Evolutionary conservation across 2,329 filamentous ascomycete species (phyloP).

Genomic region (Xylariaceae sp.): DNA sequence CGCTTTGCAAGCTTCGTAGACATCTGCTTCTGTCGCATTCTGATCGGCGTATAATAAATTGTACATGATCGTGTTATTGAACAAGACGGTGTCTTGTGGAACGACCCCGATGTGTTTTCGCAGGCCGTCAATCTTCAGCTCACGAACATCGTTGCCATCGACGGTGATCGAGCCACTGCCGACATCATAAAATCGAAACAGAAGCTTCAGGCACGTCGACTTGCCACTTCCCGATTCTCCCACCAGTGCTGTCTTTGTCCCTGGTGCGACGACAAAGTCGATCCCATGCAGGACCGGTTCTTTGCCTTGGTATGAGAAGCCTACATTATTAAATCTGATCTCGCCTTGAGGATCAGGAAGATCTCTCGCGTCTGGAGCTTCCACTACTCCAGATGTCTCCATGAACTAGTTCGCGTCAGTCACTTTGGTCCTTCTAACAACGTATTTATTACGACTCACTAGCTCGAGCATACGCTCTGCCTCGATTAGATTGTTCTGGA

Average conservation of each 20-base stretch:
- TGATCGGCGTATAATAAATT: constrained; percentile 55
- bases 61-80: constrained; percentile 56
- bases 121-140: constrained; percentile 37
- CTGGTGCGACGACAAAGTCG: constrained; percentile 37
- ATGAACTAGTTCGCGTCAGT: constrained; percentile 30
- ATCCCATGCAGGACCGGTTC: constrained; percentile 35
- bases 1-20: constrained; percentile 49
- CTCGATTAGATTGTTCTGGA: constrained; percentile 42
- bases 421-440: too few species aligned
- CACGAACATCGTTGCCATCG: constrained; percentile 53
- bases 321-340: constrained; percentile 38
- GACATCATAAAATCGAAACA: constrained; percentile 57
- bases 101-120: constrained; percentile 53
- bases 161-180: constrained; percentile 48
- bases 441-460: too few species aligned
- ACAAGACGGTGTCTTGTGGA: constrained; percentile 51
- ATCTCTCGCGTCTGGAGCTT: constrained; percentile 34
- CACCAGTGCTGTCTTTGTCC: constrained; percentile 42
- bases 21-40: constrained; percentile 50
- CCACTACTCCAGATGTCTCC: constrained; percentile 38
- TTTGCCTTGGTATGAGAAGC: constrained; percentile 39
- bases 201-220: constrained; percentile 53
- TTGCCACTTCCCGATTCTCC: constrained; percentile 48
- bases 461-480: constrained; percentile 42
- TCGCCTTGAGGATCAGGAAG: constrained; percentile 32